Base-by-base conservation (phyloP, 148 eudicot genomes). In the Chenopodium formosanum region DNA sequence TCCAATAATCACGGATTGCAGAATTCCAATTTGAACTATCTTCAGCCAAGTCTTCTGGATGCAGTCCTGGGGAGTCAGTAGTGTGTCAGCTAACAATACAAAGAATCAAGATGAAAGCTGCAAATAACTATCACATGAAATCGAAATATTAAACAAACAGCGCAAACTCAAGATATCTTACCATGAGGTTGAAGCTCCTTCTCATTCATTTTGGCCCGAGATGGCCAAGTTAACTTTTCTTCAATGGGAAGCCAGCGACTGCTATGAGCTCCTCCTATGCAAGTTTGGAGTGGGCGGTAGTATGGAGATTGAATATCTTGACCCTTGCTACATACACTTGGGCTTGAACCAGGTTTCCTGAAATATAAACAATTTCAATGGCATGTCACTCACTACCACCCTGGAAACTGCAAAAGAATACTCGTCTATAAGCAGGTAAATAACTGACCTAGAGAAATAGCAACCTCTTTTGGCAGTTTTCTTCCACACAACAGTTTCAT, bases 401-500 rank as follows among this genome's bases (percentile, higher is more conserved):
- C 14, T 12, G 34, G 16, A 68, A n/a, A 22, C 5, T 50, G 50
- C 25, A n/a, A 72, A 64, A 14, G 29, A 70, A 60, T 63, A 47
- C 22, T 46, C 29, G 10, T 11, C 31, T 62, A 13, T 40, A 65
- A 65, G 29, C 53, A 62, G 67, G 25, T 79, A n/a, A 52, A 63
- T 62, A 71, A 77, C 94, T 88, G 67, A 94, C 99, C 98, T 91
- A 32, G 92, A 83, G 63, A 79, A 86, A 89, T 97, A 93, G 80
- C 98, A 94, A 73, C 86, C 83, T 82, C 88, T 88, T 82, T 88
- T 91, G 83, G 90, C 82, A 48, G 95, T 91, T 88, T 97, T 97
- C 83, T 88, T 97, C 99, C 99, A 97, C 19, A 97, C 95, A 32
- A 91, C 99, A 56, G 99, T 97, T 80, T 91, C 95, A 77, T 94